Conservation (phyloP, 2,329 filamentous ascomycete species). For the Capronia americana region DNA sequence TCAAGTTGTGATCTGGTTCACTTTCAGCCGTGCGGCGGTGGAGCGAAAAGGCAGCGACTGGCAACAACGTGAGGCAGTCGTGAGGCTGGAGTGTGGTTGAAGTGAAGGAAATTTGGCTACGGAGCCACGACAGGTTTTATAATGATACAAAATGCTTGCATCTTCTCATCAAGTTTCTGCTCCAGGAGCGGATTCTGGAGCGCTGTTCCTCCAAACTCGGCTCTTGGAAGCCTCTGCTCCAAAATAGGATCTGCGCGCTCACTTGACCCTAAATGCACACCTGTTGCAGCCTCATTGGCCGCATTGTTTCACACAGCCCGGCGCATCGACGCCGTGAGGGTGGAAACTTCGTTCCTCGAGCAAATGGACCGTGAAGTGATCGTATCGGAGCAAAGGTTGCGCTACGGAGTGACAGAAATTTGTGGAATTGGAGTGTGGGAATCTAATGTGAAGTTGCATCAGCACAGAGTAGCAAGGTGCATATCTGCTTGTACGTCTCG, state of each 20-base stretch:
- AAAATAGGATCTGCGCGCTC: background rate
- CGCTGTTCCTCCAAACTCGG: background rate
- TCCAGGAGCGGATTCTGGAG: conserved; percentile 7
- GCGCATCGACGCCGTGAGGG: background rate
- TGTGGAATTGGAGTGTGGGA: background rate
- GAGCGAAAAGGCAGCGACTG: background rate
- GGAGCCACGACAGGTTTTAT: background rate
- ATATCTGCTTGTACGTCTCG: conserved; percentile 14
- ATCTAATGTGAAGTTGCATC: background rate
- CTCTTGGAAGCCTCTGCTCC: conserved; percentile 5
- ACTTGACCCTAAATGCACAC: conserved; percentile 8
- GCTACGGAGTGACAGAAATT: background rate
- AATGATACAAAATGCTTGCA: background rate
- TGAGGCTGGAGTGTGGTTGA: background rate
- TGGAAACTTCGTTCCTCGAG: background rate
- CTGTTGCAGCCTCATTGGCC: conserved; percentile 7
- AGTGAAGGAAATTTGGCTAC: background rate
- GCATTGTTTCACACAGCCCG: background rate
- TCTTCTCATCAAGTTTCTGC: background rate
- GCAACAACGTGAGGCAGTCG: background rate
- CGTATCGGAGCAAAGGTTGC: background rate
- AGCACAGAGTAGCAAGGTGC: conserved; percentile 1
- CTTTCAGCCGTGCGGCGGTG: background rate
- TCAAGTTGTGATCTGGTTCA: conserved; percentile 1
- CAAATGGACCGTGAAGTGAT: background rate